Evolutionary conservation across 176 grass and related monocot species (phyloP), one percentile per base, ranked within the genome.

Genomic region (Themeda triandra): DNA sequence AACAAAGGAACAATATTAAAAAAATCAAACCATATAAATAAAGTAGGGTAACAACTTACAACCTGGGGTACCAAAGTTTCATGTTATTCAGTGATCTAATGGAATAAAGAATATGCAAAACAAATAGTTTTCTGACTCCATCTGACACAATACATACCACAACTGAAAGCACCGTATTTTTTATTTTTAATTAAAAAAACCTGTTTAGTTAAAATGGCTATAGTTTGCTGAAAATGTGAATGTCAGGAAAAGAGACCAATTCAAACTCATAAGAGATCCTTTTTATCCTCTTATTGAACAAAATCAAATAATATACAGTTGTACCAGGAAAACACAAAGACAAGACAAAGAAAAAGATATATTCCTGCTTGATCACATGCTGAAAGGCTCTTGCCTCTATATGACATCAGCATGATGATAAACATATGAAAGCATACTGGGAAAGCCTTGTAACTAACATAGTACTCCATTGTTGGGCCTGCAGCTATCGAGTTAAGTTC

Each of bases 381-480:
- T 36, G 28, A 82, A 77, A 73, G 75, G 17, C 36, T 86, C 10
- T 63, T 66, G 58, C 27, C 27, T 83, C 19, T 58, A 49, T 45
- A 58, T 78, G 66, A 67, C 84, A 79, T 83, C 79, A 86, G 66
- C 73, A 79, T 90, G 79, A 83, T 63, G 36, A 86, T 83, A 53
- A 19, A 79, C 68, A 86, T 77, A 86, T 63, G 66, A 78, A 86
- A 79, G n/a, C 73, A 79, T 24, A 73, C 70, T 66, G 72, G 51
- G 42, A 28, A 46, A 89, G 32, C 25, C 18, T 46, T 69, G 24
- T 42, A 77, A 67, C 58, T 6, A 56, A 44, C 12, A 79, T 79
- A 60, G 12, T 49, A 27, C 30, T 83, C 27, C 59, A n/a, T n/a
- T n/a, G 58, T 59, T 60, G 54, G 37, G 45, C 21, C 14, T 66